Base-by-base conservation (phyloP, 1,139 yeast genomes). In the Zygoascus meyerae region DNA sequence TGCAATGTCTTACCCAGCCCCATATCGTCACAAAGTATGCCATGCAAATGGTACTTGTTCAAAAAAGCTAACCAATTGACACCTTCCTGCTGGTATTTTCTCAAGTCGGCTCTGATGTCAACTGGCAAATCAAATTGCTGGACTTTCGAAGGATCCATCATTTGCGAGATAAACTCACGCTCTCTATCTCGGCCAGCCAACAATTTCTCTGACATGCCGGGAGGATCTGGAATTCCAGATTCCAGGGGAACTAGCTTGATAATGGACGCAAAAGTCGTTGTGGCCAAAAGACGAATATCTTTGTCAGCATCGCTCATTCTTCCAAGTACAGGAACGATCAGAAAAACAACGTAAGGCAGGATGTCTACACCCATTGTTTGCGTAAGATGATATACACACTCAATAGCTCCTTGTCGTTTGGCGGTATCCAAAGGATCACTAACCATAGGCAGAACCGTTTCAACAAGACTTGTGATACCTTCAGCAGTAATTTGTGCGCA, bases 11-110 rank as follows among this genome's bases (percentile, higher is more conserved):
- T 94, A 49, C 99, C 99, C 34, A 94, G 75, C 10, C 99, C 99
- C 99, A 94, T 94, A 78, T 94, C 99, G 66, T 94, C 99, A 78
- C 98, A 92, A 44, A 94, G 71, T 59, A 94, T 89, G 44, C 98
- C 99, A 68, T 94, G 98, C 45, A 94, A 71, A 65, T 92, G 96
- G 61, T 94, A 94, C 61, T 86, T 86, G 69, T 92, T 94, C 60
- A 94, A 75, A 63, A 94, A 94, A 12, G 96, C 96, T 48, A 94
- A 73, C 99, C 99, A 94, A 63, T 92, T 94, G 38, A 94, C 95
- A 65, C 99, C 99, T 54, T 94, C 97, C 65, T 92, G 97, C 68
- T 94, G 99, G 62, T 94, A 94, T 55, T 86, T 86, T 66, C 98
- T 80, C 55, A 94, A 74, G 1, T 95, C 87, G 0, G 98, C 98